Conservation (phyloP, 306 rosid species). For the Trifolium fragiferum region DNA sequence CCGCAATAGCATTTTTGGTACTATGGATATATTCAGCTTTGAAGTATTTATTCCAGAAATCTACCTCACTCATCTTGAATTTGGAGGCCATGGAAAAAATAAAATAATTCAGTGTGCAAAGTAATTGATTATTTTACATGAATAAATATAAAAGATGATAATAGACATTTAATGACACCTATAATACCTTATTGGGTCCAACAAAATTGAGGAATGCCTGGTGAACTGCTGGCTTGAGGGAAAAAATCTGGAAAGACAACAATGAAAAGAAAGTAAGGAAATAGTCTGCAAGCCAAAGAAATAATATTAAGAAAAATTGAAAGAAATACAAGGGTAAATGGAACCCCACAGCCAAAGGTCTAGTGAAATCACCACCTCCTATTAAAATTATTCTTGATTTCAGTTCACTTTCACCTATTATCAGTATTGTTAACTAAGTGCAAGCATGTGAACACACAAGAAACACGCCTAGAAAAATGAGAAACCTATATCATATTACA, state of each 20-base stretch:
- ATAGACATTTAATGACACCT: slow-evolving; percentile 28
- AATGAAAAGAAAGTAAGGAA: slow-evolving; percentile 36
- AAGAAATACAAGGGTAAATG: slow-evolving; percentile 26
- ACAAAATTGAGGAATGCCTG: slow-evolving; percentile 82
- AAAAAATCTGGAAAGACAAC: slow-evolving; percentile 72
- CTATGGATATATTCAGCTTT: slow-evolving; percentile 93
- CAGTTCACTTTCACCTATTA: slow-evolving; percentile 1
- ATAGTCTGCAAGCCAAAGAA: slow-evolving; percentile 25
- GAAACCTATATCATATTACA: neutral
- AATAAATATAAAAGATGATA: slow-evolving; percentile 25
- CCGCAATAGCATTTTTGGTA: slow-evolving; percentile 78
- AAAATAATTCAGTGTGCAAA: slow-evolving; percentile 28
- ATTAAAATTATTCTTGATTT: slow-evolving; percentile 5
- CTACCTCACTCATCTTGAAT: slow-evolving; percentile 84
- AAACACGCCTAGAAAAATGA: slow-evolving; percentile 1
- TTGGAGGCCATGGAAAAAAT: slow-evolving; percentile 31
- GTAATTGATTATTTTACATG: slow-evolving; percentile 26
- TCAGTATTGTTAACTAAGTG: slow-evolving; percentile 1
- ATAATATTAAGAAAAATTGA: slow-evolving; percentile 24
- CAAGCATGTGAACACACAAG: neutral
- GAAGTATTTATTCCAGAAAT: slow-evolving; percentile 94
- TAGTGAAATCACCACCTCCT: neutral
- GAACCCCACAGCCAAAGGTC: neutral
- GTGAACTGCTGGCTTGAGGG: slow-evolving; percentile 95
- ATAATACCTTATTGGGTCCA: slow-evolving; percentile 81